Base-by-base conservation (phyloP, 2,329 filamentous ascomycete genomes). In the Apiospora aurea region DNA sequence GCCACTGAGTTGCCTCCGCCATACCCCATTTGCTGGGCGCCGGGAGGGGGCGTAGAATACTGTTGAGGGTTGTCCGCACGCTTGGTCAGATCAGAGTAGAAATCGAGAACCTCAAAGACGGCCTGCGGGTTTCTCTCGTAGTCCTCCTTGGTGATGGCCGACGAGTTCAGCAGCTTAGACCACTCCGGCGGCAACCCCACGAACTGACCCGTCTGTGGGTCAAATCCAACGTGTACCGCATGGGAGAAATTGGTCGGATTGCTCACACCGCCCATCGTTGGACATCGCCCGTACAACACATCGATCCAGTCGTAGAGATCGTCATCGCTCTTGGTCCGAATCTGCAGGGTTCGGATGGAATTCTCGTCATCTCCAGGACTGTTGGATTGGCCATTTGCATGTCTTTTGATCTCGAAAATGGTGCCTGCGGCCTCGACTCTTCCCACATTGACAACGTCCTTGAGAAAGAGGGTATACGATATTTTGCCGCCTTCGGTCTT, bases 241-340 rank as follows among this genome's bases (percentile, higher is more conserved):
- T 99, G 96, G 34, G 93, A 95, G 85, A 99, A 99, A 85, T 98
- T 98, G 75, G 96, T 98, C 7, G 96, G 96, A 82, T 98, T 98
- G 84, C 96, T 98, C 71, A 99, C 96, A 77, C 96, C 96, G 74
- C 96, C 95, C 94, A 98, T 97, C 74, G 94, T 96, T 24, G 96
- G 96, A 82, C 96, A 98, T 75, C 96, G 93, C 77, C 96, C 95
- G 81, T 98, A 98, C 76, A 99, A 97, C 81, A 95, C 94, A 82
- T 99, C 96, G 79, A 98, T 97, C 96, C 96, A 99, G 78, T 97
- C 95, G 82, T 99, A 99, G 70, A 99, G 91, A 77, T 99, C 96
- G 79, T 97, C 96, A 79, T 99, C 96, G 71, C 92, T 93, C 83
- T 98, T 97, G 78, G 98, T 95, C 81, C 93, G 94, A 81, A 97